Conservation (phyloP, 2,329 filamentous ascomycete species). For the Cytospora piceicola region DNA sequence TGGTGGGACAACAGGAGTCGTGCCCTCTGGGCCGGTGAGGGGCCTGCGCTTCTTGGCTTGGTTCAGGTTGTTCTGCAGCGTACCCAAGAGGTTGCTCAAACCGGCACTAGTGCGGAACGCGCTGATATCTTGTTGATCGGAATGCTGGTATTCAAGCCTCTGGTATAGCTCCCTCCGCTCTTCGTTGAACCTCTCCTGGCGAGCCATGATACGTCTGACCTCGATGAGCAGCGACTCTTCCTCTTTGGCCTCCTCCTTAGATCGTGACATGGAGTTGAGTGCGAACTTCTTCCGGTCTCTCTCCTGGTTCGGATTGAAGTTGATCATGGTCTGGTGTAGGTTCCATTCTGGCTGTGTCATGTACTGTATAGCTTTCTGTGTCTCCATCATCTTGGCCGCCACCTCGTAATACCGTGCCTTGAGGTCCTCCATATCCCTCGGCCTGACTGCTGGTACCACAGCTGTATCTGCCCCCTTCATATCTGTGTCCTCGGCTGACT, state of each 20-base stretch:
- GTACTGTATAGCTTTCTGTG: conserved; percentile 77
- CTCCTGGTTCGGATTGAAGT: conserved; percentile 83
- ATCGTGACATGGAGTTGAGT: conserved; percentile 75
- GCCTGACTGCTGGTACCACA: conserved; percentile 56
- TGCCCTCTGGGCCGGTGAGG: conserved; percentile 63
- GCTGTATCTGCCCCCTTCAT: conserved; percentile 54
- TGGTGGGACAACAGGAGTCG: conserved; percentile 48
- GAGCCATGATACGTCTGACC: conserved; percentile 86
- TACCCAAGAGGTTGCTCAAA: conserved; percentile 18
- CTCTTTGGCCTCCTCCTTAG: conserved; percentile 86
- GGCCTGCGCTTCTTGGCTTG: conserved; percentile 88
- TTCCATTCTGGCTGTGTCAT: conserved; percentile 88
- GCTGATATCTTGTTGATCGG: conserved; percentile 69
- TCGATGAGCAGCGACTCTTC: conserved; percentile 89
- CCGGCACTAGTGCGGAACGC: conserved; percentile 27
- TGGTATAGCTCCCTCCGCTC: conserved; percentile 87
- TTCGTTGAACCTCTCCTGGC: conserved; percentile 83
- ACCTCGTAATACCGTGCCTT: conserved; percentile 91
- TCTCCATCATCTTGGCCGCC: conserved; percentile 78
- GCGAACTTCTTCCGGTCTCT: conserved; percentile 82
- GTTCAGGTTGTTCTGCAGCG: conserved; percentile 79
- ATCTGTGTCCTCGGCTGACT: conserved; percentile 49
- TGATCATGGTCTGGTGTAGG: conserved; percentile 81
- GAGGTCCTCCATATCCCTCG: conserved; percentile 82
- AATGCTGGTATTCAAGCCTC: conserved; percentile 78